Evolutionary conservation across 75 land plant species (phyloP), one percentile per base, ranked within the genome.

Genomic region (Pinus taeda): DNA sequence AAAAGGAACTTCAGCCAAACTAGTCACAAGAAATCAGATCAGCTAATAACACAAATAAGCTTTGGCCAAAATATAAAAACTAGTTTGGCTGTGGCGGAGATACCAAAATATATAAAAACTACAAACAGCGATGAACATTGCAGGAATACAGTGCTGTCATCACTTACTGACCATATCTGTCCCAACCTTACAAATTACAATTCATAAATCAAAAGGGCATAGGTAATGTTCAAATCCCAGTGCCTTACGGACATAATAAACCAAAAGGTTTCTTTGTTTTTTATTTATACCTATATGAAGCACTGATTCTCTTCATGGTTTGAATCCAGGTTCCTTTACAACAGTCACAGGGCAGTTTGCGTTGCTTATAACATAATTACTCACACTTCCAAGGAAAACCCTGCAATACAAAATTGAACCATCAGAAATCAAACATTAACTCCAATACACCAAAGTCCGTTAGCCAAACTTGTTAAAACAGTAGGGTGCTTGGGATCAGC

Each of bases 341-440:
- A 88, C 75, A 1, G 89, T 88, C 55, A 88, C 90, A 21, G 90
- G 89, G 80, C 90, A 88, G 53, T 72, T 22, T 30, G 86, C 85
- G 76, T 79, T 75, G 17, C 42, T 70, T 37, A 86, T 36, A 33
- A 86, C 84, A 77, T 83, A 83, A 72, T 57, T 83, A 77, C 74
- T 83, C 13, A 88, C 90, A 79, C 90, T 88, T 33, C 90, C 90
- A 37, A 88, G 79, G 42, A 88, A 67, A 8, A 81, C 81, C 83
- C 90, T 88, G 79, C 81, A 72, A 39, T 17, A 59, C 29, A 55
- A 49, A 71, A 42, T 37, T 69, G n/a, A n/a, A 42, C 21, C 24
- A 69, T 15, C 42, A 39, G 72, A 42, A 69, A 1, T 39, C 49
- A 67, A 67, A 67, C 71, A 67, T 14, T 18, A 67, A 36, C 39